These are phyloP conservation scores for Aechmea fasciata DNA, from an alignment of 176 grass and related monocot species.

Conservation along the genomic window DNA sequence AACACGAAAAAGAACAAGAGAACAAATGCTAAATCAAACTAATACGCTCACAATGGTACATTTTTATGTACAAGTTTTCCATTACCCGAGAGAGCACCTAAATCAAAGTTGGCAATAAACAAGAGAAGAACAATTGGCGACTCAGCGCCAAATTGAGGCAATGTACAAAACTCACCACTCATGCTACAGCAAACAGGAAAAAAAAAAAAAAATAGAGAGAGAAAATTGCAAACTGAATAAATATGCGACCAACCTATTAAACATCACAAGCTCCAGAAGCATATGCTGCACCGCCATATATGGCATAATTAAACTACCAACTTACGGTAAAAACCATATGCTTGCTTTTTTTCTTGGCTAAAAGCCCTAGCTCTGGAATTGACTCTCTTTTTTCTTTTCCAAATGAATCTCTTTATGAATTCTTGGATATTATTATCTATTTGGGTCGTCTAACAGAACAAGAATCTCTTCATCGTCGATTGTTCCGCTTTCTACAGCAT, in stretches of 20 bases:
- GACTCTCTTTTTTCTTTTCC: constrained; percentile 2
- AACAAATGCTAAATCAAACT: constrained; percentile 14
- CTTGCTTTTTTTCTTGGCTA: neutral
- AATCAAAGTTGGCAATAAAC: constrained; percentile 15
- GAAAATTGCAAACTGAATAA: constrained; percentile 30
- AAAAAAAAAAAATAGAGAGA: constrained; percentile 17
- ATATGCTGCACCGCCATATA: constrained; percentile 18
- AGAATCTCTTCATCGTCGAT: constrained; percentile 83
- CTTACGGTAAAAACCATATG: neutral
- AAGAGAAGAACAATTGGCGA: constrained; percentile 6
- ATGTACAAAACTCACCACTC: constrained; percentile 68
- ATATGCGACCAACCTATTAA: constrained; percentile 22
- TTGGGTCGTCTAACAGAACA: constrained; percentile 69
- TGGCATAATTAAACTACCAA: neutral
- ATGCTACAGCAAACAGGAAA: constrained; percentile 43
- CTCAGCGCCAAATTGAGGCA: constrained; percentile 23
- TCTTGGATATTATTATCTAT: constrained; percentile 34
- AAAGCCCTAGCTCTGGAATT: constrained; percentile 4
- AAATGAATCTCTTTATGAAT: constrained; percentile 12
- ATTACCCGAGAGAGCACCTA: constrained; percentile 26
- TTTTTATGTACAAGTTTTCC: constrained; percentile 43
- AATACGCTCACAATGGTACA: constrained; percentile 25
- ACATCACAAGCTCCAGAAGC: constrained; percentile 20
- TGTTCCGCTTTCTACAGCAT: constrained; percentile 63
- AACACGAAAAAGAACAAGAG: neutral